These are phyloP conservation scores for Sisymbrium altissimum DNA, from an alignment of 345 rosid genomes.

Conservation along the genomic window DNA sequence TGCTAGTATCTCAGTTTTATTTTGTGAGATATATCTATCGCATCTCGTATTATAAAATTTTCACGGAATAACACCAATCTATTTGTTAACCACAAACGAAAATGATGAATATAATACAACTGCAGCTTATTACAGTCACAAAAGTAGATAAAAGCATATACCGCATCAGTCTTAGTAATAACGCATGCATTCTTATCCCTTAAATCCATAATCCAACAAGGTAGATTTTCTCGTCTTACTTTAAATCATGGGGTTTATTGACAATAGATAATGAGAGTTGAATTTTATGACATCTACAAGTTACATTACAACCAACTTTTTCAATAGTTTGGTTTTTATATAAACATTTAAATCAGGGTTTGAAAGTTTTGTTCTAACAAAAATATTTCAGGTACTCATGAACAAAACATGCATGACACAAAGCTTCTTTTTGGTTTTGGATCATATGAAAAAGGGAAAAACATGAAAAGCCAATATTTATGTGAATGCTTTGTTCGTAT, in stretches of 20 bases:
- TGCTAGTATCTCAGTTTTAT: neutral
- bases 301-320: neutral
- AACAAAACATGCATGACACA: constrained; percentile 27
- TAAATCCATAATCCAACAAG: neutral
- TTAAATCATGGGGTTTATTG: neutral
- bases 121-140: neutral
- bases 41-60: neutral
- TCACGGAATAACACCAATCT: neutral
- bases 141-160: neutral
- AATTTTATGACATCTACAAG: neutral
- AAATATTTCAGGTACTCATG: neutral
- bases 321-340: neutral
- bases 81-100: neutral
- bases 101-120: neutral
- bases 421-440: constrained; percentile 22
- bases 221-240: neutral
- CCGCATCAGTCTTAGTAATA: neutral
- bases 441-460: constrained; percentile 20
- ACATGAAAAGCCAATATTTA: constrained; percentile 23
- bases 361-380: neutral
- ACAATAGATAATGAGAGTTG: neutral
- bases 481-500: constrained; percentile 24
- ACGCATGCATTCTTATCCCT: constrained; percentile 1
- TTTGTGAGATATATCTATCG: neutral
- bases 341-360: neutral